These are phyloP conservation scores for Fusarium xylarioides DNA, from an alignment of 2,329 filamentous ascomycete species.

Conservation along the genomic window DNA sequence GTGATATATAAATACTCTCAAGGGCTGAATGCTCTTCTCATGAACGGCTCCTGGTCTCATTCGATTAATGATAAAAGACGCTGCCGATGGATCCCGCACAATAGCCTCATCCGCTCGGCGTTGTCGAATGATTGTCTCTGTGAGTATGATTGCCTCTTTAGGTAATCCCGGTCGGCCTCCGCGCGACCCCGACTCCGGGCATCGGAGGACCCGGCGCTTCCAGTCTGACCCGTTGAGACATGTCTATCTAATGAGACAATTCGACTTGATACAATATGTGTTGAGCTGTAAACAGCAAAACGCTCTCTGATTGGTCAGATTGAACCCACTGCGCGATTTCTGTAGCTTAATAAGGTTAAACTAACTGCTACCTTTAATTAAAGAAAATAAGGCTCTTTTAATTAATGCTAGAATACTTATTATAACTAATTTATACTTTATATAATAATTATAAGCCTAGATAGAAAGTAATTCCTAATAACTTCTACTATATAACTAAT, in stretches of 20 bases:
- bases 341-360: too few relatives aligned
- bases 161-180: constrained; percentile 37
- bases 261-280: neutral
- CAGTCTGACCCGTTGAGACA: neutral
- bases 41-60: constrained; percentile 3
- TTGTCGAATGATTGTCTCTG: constrained; percentile 30
- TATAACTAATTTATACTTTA: too few relatives aligned
- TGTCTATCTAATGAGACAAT: neutral
- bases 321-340: too few relatives aligned
- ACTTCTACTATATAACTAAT: too few relatives aligned
- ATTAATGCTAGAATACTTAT: too few relatives aligned
- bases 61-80: constrained; percentile 3
- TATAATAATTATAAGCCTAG: too few relatives aligned
- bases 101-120: constrained; percentile 30
- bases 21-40: neutral
- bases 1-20: neutral
- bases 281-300: too few relatives aligned
- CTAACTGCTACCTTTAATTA: too few relatives aligned
- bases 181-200: constrained; percentile 32
- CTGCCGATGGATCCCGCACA: constrained; percentile 37
- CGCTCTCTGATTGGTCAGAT: too few relatives aligned
- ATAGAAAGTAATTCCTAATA: too few relatives aligned
- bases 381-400: too few relatives aligned
- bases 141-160: constrained; percentile 21
- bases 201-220: constrained; percentile 29